A percentile compares a stretch with the other conserved stretches of the same genome.
Evolutionary conservation across 139 green algal genomes (phyloP).

Genomic region (Spirogloea muscicola): DNA sequence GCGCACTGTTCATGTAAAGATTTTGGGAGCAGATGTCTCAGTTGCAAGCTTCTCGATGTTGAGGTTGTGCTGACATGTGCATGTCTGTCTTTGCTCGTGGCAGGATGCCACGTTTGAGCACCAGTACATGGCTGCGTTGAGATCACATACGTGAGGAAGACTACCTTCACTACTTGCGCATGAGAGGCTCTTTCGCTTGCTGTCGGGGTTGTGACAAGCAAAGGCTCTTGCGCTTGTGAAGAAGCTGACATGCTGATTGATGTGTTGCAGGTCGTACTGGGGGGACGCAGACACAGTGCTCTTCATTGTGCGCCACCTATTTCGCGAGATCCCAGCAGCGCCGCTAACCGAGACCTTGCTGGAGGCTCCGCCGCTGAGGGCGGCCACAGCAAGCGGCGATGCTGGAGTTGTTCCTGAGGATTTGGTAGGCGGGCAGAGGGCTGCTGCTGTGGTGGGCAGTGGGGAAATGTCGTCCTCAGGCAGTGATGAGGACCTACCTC

Average conservation of each 20-base stretch:
- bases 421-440: no score
- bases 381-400: no score
- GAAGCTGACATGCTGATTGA: neutral
- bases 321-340: slow-evolving; percentile 20
- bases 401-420: no score
- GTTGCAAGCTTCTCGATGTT: neutral
- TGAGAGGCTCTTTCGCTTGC: neutral
- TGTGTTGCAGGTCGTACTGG: slow-evolving; percentile 29
- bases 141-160: slow-evolving; percentile 9
- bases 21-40: neutral
- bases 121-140: slow-evolving; percentile 37
- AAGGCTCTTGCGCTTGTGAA: neutral
- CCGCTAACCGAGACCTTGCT: no score
- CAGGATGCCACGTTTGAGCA: slow-evolving; percentile 44
- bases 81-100: neutral
- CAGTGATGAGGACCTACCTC: no score
- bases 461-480: no score
- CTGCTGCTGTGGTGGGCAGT: no score
- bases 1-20: neutral
- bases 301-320: slow-evolving; percentile 38
- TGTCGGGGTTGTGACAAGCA: neutral
- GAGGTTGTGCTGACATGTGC: neutral
- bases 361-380: no score
- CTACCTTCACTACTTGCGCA: slow-evolving; percentile 2
- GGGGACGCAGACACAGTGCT: slow-evolving; percentile 37